These are phyloP conservation scores for Artemisia annua DNA, from an alignment of 129 eudicot species.

Conservation along the genomic window DNA sequence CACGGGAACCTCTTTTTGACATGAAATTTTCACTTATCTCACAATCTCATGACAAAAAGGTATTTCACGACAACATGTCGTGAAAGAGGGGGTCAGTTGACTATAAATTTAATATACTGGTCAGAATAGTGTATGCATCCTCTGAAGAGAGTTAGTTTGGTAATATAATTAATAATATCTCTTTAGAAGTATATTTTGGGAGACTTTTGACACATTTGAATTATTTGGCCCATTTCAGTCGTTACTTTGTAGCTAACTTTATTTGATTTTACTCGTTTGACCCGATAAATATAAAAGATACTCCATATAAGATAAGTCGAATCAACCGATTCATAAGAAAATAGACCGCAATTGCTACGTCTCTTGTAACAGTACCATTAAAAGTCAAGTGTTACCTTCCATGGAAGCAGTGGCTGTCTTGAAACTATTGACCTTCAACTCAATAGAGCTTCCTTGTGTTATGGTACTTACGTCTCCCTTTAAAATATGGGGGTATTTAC, in stretches of 20 bases:
- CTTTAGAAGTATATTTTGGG: neutral
- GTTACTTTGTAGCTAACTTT: too few species aligned
- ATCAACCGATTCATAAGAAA: neutral
- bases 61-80: too few species aligned
- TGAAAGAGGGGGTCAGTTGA: too few species aligned
- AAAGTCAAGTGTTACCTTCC: conserved; percentile 58
- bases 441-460: conserved; percentile 38
- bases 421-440: conserved; percentile 31
- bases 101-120: too few species aligned
- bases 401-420: conserved; percentile 45
- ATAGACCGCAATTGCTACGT: neutral
- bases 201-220: neutral
- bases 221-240: too few species aligned
- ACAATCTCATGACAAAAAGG: too few species aligned
- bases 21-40: too few species aligned
- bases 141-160: too few species aligned
- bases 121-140: too few species aligned
- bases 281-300: neutral
- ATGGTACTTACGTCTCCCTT: conserved; percentile 42
- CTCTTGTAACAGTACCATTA: neutral
- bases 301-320: neutral
- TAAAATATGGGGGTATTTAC: conserved; percentile 66
- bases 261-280: neutral
- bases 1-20: too few species aligned
- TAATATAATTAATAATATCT: too few species aligned